Evolutionary conservation across 495 filamentous ascomycete species (phyloP), one percentile per base, ranked within the genome.

Genomic region (Tuber microsphaerosporum): DNA sequence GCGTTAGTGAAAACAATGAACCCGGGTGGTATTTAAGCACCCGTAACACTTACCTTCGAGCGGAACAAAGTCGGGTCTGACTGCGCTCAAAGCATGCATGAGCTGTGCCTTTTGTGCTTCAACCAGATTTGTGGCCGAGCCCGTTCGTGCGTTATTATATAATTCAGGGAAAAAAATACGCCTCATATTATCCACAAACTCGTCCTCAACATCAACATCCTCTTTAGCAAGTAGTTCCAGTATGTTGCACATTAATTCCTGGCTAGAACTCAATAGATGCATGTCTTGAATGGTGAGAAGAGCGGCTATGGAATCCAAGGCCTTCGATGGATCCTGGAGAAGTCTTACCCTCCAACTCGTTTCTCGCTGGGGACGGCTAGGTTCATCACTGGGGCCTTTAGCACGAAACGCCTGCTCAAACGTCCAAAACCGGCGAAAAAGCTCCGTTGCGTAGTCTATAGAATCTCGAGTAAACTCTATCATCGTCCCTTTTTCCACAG

Each of bases 391-490:
- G 20, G 79, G 74, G 73, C 77, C 79, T 44, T 75, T 80, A 65
- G 74, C 75, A n/a, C 75, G 69, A 61, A 83, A 72, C 51, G 81
- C 81, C 37, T 83, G 78, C 41, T 83, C 81, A 72, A 82, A 81
- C 69, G 81, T 80, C 81, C 81, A 82, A 70, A 81, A 83, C n/a
- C 75, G 76, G 72, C 91, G 89, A 79, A 98, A 92, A 5, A 97
- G 86, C 34, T 88, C 87, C 80, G 97, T 92, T 3, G 94, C 94
- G 79, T 97, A 92, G 77, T 97, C 92, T 87, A 98, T 98, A 42
- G 91, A 91, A 80, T 97, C 93, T 77, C 95, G 89, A 80, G 92
- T 95, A 78, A 98, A 97, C 71, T 98, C 92, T 81, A 91, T 89
- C 92, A 99, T 92, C 39, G 87, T 85, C 22, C 86, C 84, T 83